These are phyloP conservation scores for Pyrenochaeta sp. DNA, from an alignment of 2,329 filamentous ascomycete genomes.

Conservation along the genomic window DNA sequence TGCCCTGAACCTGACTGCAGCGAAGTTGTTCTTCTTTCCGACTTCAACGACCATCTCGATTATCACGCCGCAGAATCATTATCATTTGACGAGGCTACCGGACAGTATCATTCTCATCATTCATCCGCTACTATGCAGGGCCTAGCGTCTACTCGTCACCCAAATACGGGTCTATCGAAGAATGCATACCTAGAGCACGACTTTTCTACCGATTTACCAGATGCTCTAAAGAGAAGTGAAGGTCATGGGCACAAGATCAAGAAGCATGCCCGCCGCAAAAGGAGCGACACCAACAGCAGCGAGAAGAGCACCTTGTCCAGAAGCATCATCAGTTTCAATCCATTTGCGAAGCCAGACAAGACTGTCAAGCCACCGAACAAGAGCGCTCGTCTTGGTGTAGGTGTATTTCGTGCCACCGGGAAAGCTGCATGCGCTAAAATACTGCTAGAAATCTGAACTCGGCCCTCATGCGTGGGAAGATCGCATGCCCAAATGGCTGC, in stretches of 20 bases:
- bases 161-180: conserved; percentile 21
- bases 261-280: conserved; percentile 32
- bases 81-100: conserved; percentile 46
- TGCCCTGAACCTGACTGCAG: conserved; percentile 56
- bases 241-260: conserved; percentile 30
- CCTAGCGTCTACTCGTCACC: conserved; percentile 20
- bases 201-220: conserved; percentile 28
- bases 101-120: conserved; percentile 45
- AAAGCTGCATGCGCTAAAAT: conserved; percentile 19
- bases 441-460: conserved; percentile 51
- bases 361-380: conserved; percentile 39
- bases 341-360: conserved; percentile 39
- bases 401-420: conserved; percentile 10
- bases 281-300: conserved; percentile 38
- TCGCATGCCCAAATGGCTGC: conserved; percentile 55
- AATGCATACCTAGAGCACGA: conserved; percentile 34
- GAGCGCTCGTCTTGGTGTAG: conserved; percentile 47
- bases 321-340: conserved; percentile 47
- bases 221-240: conserved; percentile 24
- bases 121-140: conserved; percentile 43
- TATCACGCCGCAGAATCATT: conserved; percentile 53
- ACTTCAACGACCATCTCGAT: conserved; percentile 58
- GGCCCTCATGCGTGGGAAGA: conserved; percentile 59
- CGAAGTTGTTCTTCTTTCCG: conserved; percentile 52
- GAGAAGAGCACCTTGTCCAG: conserved; percentile 48